These are phyloP conservation scores for Exserohilum rostratum DNA, from an alignment of 2,329 filamentous ascomycete species.

Conservation along the genomic window DNA sequence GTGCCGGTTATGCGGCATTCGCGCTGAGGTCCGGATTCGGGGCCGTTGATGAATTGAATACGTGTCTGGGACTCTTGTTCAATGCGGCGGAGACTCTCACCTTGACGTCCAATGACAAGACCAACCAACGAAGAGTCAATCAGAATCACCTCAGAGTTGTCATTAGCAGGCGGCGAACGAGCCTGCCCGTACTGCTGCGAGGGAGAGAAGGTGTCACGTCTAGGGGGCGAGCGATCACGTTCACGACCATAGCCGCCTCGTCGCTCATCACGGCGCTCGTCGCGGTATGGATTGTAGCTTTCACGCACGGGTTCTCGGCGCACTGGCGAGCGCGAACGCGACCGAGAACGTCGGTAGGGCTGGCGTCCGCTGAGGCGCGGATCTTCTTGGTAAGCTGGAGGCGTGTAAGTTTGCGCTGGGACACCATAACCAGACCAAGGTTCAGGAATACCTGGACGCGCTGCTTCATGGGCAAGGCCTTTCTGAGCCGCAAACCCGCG, in stretches of 20 bases:
- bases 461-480: slow-evolving; percentile 63
- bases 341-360: slow-evolving; percentile 72
- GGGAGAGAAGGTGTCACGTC: slow-evolving; percentile 66
- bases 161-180: slow-evolving; percentile 68
- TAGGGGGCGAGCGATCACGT: slow-evolving; percentile 73
- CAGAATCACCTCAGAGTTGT: slow-evolving; percentile 79
- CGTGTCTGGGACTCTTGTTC: slow-evolving; percentile 82
- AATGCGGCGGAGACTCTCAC: slow-evolving; percentile 85
- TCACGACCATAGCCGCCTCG: slow-evolving; percentile 67
- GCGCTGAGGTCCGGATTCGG: slow-evolving; percentile 74
- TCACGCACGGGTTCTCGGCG: slow-evolving; percentile 75
- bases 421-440: slow-evolving; percentile 50
- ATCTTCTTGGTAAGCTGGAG: slow-evolving; percentile 51
- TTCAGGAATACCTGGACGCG: slow-evolving; percentile 50
- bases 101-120: slow-evolving; percentile 87
- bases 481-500: slow-evolving; percentile 82
- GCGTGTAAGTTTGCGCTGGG: slow-evolving; percentile 40
- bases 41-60: slow-evolving; percentile 84
- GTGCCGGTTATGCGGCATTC: slow-evolving; percentile 86
- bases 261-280: slow-evolving; percentile 77
- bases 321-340: slow-evolving; percentile 63
- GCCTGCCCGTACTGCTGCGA: slow-evolving; percentile 58
- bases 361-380: slow-evolving; percentile 58
- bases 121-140: slow-evolving; percentile 88
- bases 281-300: slow-evolving; percentile 81